Base-by-base conservation (phyloP, 2,329 filamentous ascomycete genomes). In the Trichophyton simii region DNA sequence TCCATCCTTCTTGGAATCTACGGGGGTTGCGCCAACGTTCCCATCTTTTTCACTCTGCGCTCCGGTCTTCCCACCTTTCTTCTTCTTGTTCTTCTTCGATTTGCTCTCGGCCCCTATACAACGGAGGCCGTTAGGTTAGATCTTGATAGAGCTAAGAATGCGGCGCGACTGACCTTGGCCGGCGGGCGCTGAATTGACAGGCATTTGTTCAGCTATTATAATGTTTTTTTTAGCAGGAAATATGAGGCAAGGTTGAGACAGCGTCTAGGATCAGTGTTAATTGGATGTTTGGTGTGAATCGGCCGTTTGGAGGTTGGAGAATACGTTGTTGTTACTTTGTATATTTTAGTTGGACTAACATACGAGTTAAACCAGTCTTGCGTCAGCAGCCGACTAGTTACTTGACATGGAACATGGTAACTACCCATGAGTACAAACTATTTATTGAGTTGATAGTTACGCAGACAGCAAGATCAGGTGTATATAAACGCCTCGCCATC, bases 81-180 rank as follows among this genome's bases (percentile, higher is more conserved):
- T 83, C 75, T 80, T 82, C 70, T 80, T 83, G 72, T 77, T 81
- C 70, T 78, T 82, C 74, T 81, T 83, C 68, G 80, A 79, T 68
- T 77, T 83, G 59, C 75, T 68, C 67, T 73, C 75, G 77, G 65
- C 63, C 67, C 64, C 59, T 62, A 62, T 62, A 63, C 62, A 11
- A 18, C 9, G 9, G 4, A 20, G 34, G n/a, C 15, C 28, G n/a
- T 58, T 54, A 57, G 34, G n/a, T 58, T 54, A 57, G 34, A 54
- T 25, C 48, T 44, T 36, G 48, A 18, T 31, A 31, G 25, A 18
- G 48, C 18, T 13, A 62, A 44, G 64, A 15, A 50, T 44, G 58
- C 58, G 41, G 58, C n/a, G 36, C 42, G 20, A 62, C 63, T 18
- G 22, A 72, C 70, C 69, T 68, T 68, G 66, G 61, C 55, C 42